phyloP scores from a whole-genome alignment of 2,329 filamentous ascomycete species.

The Gnomoniopsis sp. region DNA sequence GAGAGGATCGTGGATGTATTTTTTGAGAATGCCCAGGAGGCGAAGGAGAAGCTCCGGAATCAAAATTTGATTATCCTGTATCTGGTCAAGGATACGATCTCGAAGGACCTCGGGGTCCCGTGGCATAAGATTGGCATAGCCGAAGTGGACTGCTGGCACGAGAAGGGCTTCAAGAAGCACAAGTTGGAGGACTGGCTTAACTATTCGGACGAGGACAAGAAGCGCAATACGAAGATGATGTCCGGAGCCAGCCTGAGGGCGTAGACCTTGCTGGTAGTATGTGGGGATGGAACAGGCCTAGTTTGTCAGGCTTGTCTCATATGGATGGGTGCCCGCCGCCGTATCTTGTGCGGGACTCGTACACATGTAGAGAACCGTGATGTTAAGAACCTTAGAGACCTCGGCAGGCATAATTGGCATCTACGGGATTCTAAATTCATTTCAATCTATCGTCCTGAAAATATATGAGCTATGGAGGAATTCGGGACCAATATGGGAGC shows the following conservation, averaged over 20 bases:
- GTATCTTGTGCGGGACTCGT: too few species aligned
- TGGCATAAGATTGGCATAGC: conserved; percentile 21
- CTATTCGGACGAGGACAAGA: conserved; percentile 19
- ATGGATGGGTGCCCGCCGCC: too few species aligned
- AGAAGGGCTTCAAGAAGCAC: conserved; percentile 22
- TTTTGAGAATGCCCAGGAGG: not conserved
- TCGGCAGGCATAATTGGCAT: too few species aligned
- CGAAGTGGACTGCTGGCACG: conserved; percentile 19
- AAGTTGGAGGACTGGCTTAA: conserved; percentile 19
- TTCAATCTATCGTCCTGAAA: too few species aligned
- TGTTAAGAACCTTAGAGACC: too few species aligned
- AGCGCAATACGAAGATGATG: conserved; percentile 11
- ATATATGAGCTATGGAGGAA: too few species aligned
- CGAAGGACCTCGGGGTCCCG: conserved; percentile 24
- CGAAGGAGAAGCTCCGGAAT: not conserved
- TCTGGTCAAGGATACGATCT: conserved; percentile 21
- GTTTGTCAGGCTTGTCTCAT: too few species aligned
- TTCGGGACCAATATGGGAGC: too few species aligned
- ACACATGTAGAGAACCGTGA: too few species aligned
- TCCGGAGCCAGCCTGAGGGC: not conserved
- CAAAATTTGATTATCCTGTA: not conserved
- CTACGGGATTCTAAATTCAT: too few species aligned
- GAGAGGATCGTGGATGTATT: not conserved
- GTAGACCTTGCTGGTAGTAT: too few species aligned
- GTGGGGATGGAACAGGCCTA: too few species aligned